Evolutionary conservation across 2,329 filamentous ascomycete species (phyloP), one percentile per base, ranked within the genome.

Genomic region (Trichoderma sp.): DNA sequence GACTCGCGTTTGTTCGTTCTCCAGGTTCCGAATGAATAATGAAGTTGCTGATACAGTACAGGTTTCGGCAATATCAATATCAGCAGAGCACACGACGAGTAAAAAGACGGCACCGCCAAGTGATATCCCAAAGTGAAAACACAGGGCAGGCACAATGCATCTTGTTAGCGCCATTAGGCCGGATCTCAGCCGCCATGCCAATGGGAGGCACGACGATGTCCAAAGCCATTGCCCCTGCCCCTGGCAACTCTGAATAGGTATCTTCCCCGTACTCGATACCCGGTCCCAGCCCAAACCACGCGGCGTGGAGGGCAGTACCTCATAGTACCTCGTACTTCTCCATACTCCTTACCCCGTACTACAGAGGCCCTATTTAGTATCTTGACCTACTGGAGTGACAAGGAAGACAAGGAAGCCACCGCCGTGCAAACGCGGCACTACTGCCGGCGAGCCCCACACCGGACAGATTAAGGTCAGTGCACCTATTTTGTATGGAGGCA

Each of bases 371-470:
- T 32, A n/a, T 15, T 58, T 6, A 58, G 17, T 12, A 63, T 43
- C 32, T 39, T n/a, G 26, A 32, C 23, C 34, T 55, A 20, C 43
- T 55, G 23, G 59, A 17, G 34, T 36, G 34, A 36, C 34, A 36
- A 39, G 36, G 68, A 43, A 36, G 36, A 62, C 57, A 36, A 69
- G 57, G 36, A 61, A 69, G 39, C 66, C 36, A 68, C 67, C 64
- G 32, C 50, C 67, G 55, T 68, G 36, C 65, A 72, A 68, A 72
- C 59, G 58, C 70, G 70, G 70, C 20, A 58, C 64, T 55, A 68
- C 66, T 72, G 65, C 70, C 70, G 70, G 70, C 26, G 23, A 53
- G 64, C 64, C 57, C 70, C 39, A 63, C 70, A n/a, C 58, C 68
- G 30, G 59, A 34, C 59, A 64, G 68, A 70, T 70, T 39, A 53